Base-by-base conservation (phyloP, 2,329 filamentous ascomycete species). In the Alternaria gansuensis region DNA sequence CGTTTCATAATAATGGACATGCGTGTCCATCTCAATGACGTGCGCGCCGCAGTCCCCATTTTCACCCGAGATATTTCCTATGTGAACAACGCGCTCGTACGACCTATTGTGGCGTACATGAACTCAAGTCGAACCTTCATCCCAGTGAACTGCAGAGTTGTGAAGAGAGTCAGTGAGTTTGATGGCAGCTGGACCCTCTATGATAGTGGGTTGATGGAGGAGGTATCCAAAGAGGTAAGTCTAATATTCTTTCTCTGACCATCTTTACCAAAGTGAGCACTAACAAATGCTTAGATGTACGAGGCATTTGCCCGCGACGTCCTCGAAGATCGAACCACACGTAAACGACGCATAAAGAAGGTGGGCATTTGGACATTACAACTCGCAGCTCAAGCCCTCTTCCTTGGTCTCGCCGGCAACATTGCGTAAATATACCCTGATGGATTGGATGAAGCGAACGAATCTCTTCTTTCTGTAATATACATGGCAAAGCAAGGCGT, bases 61-160 rank as follows among this genome's bases (percentile, higher is more conserved):
- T 98, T 99, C 80, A 96, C 91, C 1, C 89, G 87, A 14, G 90
- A 97, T 73, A 86, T 98, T 48, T 96, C 92, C 0, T 99, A 98
- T 76, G 90, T 97, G 71, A 98, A 97, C 78, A 96, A 96, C 76
- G 93, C 95, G 2, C 87, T 98, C 4, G 92, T 98, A 34, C 88
- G 95, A 4, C 95, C 95, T 14, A 99, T 99, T 61, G 93, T 99
- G 39, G 95, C 95, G 6, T 99, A 98, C 77, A 98, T 99, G 79
- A 99, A 99, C 78, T 91, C 92, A 40, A 92, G 93, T 76, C 90
- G 89, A 73, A 96, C 94, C 0, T 98, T 97, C 73, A 98, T 99
- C 41, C 95, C 95, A 26, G 92, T 99, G 70, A 91, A 90, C 69
- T 98, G 95, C 79, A 90, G 94, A 60, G 91, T 99, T 48, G 92